phyloP scores from a whole-genome alignment of 2,329 filamentous ascomycete species.

The Ophiocordyceps camponoti-saundersi region DNA sequence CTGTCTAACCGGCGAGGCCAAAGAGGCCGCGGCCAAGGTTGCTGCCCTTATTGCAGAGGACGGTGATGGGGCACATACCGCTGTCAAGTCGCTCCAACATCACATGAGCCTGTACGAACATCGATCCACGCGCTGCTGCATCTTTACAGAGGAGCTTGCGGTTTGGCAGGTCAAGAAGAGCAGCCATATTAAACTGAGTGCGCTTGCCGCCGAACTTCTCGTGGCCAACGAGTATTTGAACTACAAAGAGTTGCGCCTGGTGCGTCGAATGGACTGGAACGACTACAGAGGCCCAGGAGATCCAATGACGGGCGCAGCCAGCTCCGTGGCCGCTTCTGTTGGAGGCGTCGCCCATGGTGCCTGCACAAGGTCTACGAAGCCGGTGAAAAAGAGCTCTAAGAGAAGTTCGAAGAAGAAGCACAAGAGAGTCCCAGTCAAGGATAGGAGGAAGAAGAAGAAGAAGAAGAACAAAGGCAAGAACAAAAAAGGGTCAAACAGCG shows the following conservation, averaged over 20 bases:
- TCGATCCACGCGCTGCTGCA: slow-evolving; percentile 46
- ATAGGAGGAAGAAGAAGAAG: slow-evolving; percentile 32
- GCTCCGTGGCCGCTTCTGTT: slow-evolving; percentile 41
- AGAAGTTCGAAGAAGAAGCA: slow-evolving; percentile 27
- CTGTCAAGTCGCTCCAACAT: slow-evolving; percentile 48
- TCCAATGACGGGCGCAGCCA: slow-evolving; percentile 48
- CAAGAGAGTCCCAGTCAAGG: slow-evolving; percentile 10
- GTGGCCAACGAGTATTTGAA: slow-evolving; percentile 42
- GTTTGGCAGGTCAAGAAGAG: slow-evolving; percentile 49
- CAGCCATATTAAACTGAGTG: slow-evolving; percentile 41
- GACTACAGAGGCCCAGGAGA: slow-evolving; percentile 63
- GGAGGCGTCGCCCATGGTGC: slow-evolving; percentile 45
- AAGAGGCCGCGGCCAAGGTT: slow-evolving; percentile 37
- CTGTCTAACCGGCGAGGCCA: slow-evolving; percentile 44
- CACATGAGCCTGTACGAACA: slow-evolving; percentile 34
- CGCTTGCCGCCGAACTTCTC: slow-evolving; percentile 48
- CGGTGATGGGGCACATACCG: slow-evolving; percentile 54
- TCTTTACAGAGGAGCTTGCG: slow-evolving; percentile 44
- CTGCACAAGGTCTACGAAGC: slow-evolving; percentile 27
- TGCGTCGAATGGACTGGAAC: slow-evolving; percentile 57
- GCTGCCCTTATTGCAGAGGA: slow-evolving; percentile 42
- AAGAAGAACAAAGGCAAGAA: slow-evolving; percentile 20
- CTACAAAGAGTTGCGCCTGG: slow-evolving; percentile 45
- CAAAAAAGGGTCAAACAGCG: background rate
- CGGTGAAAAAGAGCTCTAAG: slow-evolving; percentile 39